Base-by-base conservation (phyloP, 495 filamentous ascomycete genomes). In the Penicillium soppii region DNA sequence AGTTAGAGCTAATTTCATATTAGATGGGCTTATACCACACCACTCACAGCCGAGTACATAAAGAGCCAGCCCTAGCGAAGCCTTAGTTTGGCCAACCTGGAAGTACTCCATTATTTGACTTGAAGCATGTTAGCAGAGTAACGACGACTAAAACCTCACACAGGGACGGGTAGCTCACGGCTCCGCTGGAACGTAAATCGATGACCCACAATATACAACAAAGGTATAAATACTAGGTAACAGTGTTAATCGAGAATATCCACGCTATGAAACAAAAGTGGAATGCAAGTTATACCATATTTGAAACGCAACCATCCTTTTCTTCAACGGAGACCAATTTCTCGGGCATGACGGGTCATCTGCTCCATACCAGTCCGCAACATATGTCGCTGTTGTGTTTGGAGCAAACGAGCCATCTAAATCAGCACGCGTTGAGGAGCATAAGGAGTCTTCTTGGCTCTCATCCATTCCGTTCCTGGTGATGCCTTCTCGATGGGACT, bases 11-110 rank as follows among this genome's bases (percentile, higher is more conserved):
- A 20, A 20, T 39, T 12, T 12, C 0, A 5, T n/a, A 17, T 7
- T 4, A 21, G 16, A 12, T 22, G 4, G 8, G 1, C 3, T 10
- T 5, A 10, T 10, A 39, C 12, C 37, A 72, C 71, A 59, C 74
- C 79, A 1, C 67, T 76, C 69, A 59, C 74, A 80, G 1, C 67
- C 76, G 0, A 80, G 59, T 3, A 80, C 72, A 52, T 76, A 79
- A 26, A 79, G 52, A 0, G 72, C 61, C 16, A 80, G 61, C 4
- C 73, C 76, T 2, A 80, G 20, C 20, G 36, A 39, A 22, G 36
- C 36, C 10, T 39, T 39, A 5, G 36, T 39, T 13, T 22, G 36
- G 12, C 5, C 20, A 10, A 39, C 36, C 12, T 39, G 36, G 36
- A 39, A 39, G 12, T 39, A 13, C 20, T 39, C 36, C 36, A 39